Base-by-base conservation (phyloP, 176 grass and related monocot genomes). In the Pontederia paniculata region DNA sequence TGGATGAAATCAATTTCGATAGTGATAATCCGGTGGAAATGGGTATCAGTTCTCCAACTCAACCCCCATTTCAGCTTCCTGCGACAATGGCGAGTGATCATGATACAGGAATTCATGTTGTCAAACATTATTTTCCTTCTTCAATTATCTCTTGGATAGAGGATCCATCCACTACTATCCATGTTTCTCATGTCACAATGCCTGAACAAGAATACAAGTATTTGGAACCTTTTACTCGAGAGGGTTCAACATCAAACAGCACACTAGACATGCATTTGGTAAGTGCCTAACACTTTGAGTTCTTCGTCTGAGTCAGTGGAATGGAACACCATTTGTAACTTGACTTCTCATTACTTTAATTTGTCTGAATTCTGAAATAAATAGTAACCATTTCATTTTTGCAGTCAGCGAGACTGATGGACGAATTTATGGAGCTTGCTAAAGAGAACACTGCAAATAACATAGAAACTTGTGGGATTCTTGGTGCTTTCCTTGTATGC, bases 341-440 rank as follows among this genome's bases (percentile, higher is more conserved):
- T 31, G 2, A 48, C 42, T 12, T 52, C 59, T 18, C 10, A 43
- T 16, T 59, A 49, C 0, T 53, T 19, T 12, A 58, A 9, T 78
- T 53, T 63, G 47, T 23, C 25, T 72, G 66, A 25, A 66, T 17
- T 44, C 55, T 48, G 63, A 55, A 17, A 64, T 31, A 55, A 59
- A 41, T 4, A 12, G 53, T 52, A 16, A 23, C 45, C 59, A 56
- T 80, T 2, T 77, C 22, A 16, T 63, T 78, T 57, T 22, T 84
- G 52, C 81, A 91, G 93, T 98, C 93, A 9, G 63, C 44, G 23
- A 81, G 80, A 77, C 77, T 98, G 84, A 91, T 79, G 23, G 93
- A 88, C 21, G 93, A 98, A 74, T 98, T 98, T 72, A 82, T 98
- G 69, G 83, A 91, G 61, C 93, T 98, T 72, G 83, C 93, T 23